A percentile compares a stretch with the other conserved stretches of the same genome.
phyloP scores from a whole-genome alignment of 257 asterid genomes.

The Pogostemon cablin region DNA sequence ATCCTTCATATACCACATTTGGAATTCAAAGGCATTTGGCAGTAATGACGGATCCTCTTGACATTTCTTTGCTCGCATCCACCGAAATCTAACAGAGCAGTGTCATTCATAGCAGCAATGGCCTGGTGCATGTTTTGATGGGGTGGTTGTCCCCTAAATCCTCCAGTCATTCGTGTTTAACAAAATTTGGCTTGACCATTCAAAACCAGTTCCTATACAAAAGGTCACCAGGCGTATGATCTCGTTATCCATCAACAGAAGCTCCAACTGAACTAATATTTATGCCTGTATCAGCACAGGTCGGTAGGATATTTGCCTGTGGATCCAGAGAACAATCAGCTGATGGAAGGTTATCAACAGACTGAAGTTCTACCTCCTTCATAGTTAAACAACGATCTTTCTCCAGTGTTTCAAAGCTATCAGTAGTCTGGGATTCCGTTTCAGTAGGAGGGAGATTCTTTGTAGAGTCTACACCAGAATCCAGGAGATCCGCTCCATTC shows the following conservation, averaged over 20 bases:
- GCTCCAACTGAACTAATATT: conserved; percentile 8
- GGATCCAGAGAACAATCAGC: conserved; percentile 24
- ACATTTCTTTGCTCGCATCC: conserved; percentile 9
- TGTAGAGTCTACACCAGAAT: conserved; percentile 27
- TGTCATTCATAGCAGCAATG: conserved; percentile 11
- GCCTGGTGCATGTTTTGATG: neutral
- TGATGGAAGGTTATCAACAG: conserved; percentile 22
- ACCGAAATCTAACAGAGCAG: neutral
- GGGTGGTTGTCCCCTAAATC: neutral
- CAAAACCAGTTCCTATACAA: conserved; percentile 10
- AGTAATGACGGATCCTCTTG: conserved; percentile 16
- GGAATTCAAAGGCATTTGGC: neutral
- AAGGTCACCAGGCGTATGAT: neutral
- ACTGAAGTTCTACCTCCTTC: conserved; percentile 30
- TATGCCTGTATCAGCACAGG: conserved; percentile 12
- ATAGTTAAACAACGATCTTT: conserved; percentile 25
- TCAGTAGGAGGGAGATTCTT: conserved; percentile 34
- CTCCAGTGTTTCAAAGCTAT: conserved; percentile 30
- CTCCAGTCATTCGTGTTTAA: conserved; percentile 5
- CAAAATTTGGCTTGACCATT: conserved; percentile 10
- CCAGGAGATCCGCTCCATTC: conserved; percentile 34
- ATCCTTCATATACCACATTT: neutral
- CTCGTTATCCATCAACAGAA: conserved; percentile 22
- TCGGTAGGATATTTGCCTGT: conserved; percentile 23
- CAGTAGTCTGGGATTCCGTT: conserved; percentile 31